phyloP scores from a whole-genome alignment of 2,329 filamentous ascomycete species.

The Xylaria sp. region DNA sequence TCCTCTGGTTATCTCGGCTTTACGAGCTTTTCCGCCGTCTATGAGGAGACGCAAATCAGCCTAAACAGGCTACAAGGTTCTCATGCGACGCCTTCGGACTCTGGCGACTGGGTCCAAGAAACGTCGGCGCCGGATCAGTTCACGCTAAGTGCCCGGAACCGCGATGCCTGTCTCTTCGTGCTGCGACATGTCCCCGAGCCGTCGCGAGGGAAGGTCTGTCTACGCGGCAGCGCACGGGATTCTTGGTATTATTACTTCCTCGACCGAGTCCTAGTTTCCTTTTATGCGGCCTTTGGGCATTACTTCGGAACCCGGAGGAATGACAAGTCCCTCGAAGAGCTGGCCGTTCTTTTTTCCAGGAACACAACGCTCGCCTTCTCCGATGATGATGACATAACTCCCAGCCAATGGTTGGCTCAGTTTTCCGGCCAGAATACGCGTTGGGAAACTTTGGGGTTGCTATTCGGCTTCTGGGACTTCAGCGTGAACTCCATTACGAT shows the following conservation, averaged over 20 bases:
- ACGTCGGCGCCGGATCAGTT: conserved; percentile 23
- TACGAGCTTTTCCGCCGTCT: conserved; percentile 56
- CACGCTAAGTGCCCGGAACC: conserved; percentile 41
- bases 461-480: conserved; percentile 49
- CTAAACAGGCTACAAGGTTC: conserved; percentile 49
- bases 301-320: conserved; percentile 43
- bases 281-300: conserved; percentile 49
- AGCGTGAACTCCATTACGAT: conserved; percentile 22
- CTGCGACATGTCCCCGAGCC: conserved; percentile 51
- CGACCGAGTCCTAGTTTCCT: conserved; percentile 45
- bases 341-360: conserved; percentile 50
- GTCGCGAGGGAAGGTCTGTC: conserved; percentile 39
- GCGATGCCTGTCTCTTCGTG: conserved; percentile 52
- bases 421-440: conserved; percentile 53
- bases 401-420: conserved; percentile 52
- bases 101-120: conserved; percentile 15
- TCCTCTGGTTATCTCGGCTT: conserved; percentile 56
- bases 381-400: conserved; percentile 51
- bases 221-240: conserved; percentile 42
- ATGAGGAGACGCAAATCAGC: conserved; percentile 55
- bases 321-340: conserved; percentile 48
- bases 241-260: conserved; percentile 49
- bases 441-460: conserved; percentile 57
- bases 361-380: conserved; percentile 52
- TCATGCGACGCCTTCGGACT: conserved; percentile 23